Evolutionary conservation across 2,329 filamentous ascomycete genomes (phyloP).

Genomic region (Neopestalotiopsis rosae): DNA sequence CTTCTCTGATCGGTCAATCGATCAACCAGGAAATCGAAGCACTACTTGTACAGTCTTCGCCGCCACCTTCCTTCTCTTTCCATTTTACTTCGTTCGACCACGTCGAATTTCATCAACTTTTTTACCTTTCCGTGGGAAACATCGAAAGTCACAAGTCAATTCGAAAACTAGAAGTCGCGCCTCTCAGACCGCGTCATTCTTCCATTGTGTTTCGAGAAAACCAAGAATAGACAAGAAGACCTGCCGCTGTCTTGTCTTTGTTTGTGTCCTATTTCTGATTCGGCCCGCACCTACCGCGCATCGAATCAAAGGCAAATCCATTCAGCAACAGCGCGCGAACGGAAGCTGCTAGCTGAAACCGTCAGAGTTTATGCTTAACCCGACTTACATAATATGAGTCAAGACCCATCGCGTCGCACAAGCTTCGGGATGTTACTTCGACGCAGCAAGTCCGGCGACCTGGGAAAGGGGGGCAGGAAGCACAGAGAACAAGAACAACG

Average conservation of each 20-base stretch:
- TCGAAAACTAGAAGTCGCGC: background rate
- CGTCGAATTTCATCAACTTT: background rate
- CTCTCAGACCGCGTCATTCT: background rate
- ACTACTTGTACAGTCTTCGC: background rate
- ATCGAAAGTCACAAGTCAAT: background rate
- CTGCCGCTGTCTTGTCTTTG: constrained; percentile 7
- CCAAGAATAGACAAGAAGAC: background rate
- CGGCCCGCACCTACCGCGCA: background rate
- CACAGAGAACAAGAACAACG: constrained; percentile 55
- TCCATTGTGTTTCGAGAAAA: background rate
- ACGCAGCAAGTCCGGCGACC: constrained; percentile 60
- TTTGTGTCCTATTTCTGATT: background rate
- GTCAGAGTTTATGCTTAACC: constrained; percentile 14
- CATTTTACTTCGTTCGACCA: background rate
- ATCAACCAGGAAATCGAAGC: background rate
- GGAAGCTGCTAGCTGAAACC: constrained; percentile 18
- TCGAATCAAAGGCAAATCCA: background rate
- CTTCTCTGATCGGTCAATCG: background rate
- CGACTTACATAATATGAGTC: constrained; percentile 31
- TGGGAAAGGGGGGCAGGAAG: constrained; percentile 54
- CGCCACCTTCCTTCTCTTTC: background rate
- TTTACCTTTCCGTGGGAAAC: background rate
- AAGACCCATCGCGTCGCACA: constrained; percentile 46
- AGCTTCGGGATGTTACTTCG: constrained; percentile 59
- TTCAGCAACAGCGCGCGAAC: constrained; percentile 1